These are phyloP conservation scores for Ehretia macrophylla DNA, from an alignment of 257 asterid species.

Conservation along the genomic window DNA sequence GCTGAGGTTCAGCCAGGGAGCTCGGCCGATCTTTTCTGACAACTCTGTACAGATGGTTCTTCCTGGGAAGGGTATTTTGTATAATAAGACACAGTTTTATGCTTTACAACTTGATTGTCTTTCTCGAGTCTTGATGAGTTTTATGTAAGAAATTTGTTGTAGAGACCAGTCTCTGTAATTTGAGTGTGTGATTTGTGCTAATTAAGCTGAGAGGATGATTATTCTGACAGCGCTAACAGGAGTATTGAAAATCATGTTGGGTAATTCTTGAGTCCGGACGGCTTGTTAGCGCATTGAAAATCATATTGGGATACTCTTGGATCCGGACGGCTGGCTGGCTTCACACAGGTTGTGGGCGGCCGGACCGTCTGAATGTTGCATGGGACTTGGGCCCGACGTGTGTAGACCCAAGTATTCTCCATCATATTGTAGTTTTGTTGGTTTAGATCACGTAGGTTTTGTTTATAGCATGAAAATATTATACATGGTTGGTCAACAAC, in stretches of 20 bases:
- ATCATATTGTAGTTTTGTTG: too few species aligned
- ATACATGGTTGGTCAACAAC: too few species aligned
- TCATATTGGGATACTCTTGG: too few species aligned
- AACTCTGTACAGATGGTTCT: constrained; percentile 14
- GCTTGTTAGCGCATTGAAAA: too few species aligned
- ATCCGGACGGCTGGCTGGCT: too few species aligned
- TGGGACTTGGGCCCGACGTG: too few species aligned
- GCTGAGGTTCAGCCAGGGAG: not conserved
- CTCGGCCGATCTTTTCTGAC: not conserved
- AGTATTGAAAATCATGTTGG: not conserved
- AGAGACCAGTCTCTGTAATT: not conserved
- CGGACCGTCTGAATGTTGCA: too few species aligned
- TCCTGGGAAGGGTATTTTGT: constrained; percentile 1
- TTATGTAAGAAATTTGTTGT: not conserved
- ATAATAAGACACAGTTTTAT: not conserved
- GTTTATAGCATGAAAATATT: too few species aligned
- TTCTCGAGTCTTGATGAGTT: constrained; percentile 2
- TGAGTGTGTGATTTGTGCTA: not conserved
- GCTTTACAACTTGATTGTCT: not conserved
- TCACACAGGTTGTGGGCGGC: too few species aligned
- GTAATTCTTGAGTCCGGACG: too few species aligned
- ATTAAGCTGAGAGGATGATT: not conserved
- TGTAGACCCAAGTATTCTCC: too few species aligned
- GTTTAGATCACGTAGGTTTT: too few species aligned
- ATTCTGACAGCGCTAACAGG: not conserved